Evolutionary conservation across 768 basidiomycete species (phyloP).

Genomic region (Butyriboletus loyo): DNA sequence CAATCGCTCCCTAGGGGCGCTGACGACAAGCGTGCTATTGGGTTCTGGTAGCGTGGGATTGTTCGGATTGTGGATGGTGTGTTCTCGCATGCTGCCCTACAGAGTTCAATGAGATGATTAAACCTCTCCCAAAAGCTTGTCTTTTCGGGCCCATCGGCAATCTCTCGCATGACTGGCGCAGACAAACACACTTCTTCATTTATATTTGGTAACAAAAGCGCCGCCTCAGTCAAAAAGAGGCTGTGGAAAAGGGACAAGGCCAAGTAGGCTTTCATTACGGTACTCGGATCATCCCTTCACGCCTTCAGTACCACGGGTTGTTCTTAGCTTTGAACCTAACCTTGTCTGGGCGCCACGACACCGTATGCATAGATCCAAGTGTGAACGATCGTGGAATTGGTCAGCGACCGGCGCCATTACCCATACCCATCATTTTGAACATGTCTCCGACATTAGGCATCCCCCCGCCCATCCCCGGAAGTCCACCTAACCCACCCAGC

Average conservation of each 20-base stretch:
- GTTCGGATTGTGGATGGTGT: constrained; percentile 72
- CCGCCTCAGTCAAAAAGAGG: constrained; percentile 63
- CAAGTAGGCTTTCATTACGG: constrained; percentile 19
- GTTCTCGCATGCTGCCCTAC: constrained; percentile 26
- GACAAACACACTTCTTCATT: constrained; percentile 81
- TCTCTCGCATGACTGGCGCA: constrained; percentile 73
- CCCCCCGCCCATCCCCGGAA: constrained; percentile 52
- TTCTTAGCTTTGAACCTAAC: constrained; percentile 26
- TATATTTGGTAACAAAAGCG: constrained; percentile 70
- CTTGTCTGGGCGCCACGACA: constrained; percentile 15
- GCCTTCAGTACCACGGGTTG: constrained; percentile 7
- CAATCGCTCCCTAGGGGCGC: constrained; percentile 51
- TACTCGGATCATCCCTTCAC: constrained; percentile 17
- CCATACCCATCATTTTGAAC: constrained; percentile 90
- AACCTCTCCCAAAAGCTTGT: constrained; percentile 42
- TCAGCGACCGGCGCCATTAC: constrained; percentile 41
- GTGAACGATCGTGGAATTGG: constrained; percentile 2
- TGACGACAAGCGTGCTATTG: constrained; percentile 50
- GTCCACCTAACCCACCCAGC: constrained; percentile 48
- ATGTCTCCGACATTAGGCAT: constrained; percentile 74
- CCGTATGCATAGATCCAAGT: constrained; percentile 11
- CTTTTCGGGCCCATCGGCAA: constrained; percentile 53
- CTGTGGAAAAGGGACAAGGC: constrained; percentile 46
- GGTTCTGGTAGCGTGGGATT: constrained; percentile 52
- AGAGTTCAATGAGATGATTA: constrained; percentile 15